Base-by-base conservation (phyloP, 176 grass and related monocot genomes). In the Calamus simplicifolius region DNA sequence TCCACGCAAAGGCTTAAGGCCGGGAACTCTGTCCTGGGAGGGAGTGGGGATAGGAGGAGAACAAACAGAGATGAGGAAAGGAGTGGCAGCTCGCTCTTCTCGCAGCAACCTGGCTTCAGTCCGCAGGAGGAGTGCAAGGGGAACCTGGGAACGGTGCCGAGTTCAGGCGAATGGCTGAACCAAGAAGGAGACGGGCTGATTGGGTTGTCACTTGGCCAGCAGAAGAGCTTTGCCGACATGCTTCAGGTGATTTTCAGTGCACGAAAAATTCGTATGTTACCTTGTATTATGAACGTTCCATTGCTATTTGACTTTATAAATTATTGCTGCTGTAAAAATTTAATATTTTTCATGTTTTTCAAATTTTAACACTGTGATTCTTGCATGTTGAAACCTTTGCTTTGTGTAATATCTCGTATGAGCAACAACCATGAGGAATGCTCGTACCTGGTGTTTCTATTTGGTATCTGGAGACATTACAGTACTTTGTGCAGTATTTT, bases 211-310 rank as follows among this genome's bases (percentile, higher is more conserved):
- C 90, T 86, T 2, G 70, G 80, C 4, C 76, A 71, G 16, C 86
- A 95, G 61, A 85, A 79, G 61, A 95, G 86, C 79, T 87, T 95
- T 28, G 82, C 82, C 18, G 80, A 95, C 76, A 77, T 86, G n/a
- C 64, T 95, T 81, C 86, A 95, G 90, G 90, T 89, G 75, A 73
- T 69, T 66, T 81, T 61, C 48, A 6, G n/a, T 49, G 13, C 56
- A 63, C 58, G 56, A 55, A 17, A 43, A 12, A 43, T 43, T 43
- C 35, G 35, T 43, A 2, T 43, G 35, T 43, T 43, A 13, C 35
- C 10, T 43, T 43, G 35, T 43, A 43, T 7, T 43, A 43, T 43
- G 35, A 43, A 43, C 35, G 35, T 43, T 43, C 35, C 8, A 43
- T 43, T 43, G 35, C 35, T 12, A 43, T 43, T 43, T 43, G 35